Base-by-base conservation (phyloP, 176 grass and related monocot genomes). In the Eleusine coracana region DNA sequence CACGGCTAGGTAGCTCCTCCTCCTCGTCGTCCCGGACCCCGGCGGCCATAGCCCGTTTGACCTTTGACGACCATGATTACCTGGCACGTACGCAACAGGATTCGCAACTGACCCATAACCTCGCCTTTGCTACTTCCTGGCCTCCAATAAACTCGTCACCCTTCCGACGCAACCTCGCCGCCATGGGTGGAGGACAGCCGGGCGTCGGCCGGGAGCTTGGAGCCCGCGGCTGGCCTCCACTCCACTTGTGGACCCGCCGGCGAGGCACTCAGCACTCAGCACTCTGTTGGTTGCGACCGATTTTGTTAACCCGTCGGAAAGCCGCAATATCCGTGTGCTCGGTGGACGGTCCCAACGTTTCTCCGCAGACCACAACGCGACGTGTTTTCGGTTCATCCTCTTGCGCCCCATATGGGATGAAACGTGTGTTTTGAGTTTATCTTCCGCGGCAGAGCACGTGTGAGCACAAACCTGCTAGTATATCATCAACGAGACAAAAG, bases 231-330 rank as follows among this genome's bases (percentile, higher is more conserved):
- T 66, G 76, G 68, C 50, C 13, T 71, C 79, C 73, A 82, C 13
- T 71, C 79, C 73, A 82, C 86, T 77, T 77, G 73, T 77, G n/a
- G 69, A 48, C n/a, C 12, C 5, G n/a, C 21, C 68, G 20, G 13
- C 41, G 68, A 15, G 14, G 16, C 16, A 7, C 48, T 10, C 12
- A 12, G 48, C 48, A 34, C 15, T 68, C 55, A 12, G 48, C 48
- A 34, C 15, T 68, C 55, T 59, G 20, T 2, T 59, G 55, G 20
- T 59, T 10, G 10, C 21, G 0, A 20, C 55, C 20, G 55, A 23
- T 10, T 18, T 55, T 25, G n/a, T 61, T 61, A 61, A 61, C 60
- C 23, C 60, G 25, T 63, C 60, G 60, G 59, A 63, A 63, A 63
- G 25, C 60, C 60, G 60, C 60, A 63, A 63, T 14, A 63, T 29